These are phyloP conservation scores for Strobilomyces echinocephalus DNA, from an alignment of 768 basidiomycete species.

Conservation along the genomic window DNA sequence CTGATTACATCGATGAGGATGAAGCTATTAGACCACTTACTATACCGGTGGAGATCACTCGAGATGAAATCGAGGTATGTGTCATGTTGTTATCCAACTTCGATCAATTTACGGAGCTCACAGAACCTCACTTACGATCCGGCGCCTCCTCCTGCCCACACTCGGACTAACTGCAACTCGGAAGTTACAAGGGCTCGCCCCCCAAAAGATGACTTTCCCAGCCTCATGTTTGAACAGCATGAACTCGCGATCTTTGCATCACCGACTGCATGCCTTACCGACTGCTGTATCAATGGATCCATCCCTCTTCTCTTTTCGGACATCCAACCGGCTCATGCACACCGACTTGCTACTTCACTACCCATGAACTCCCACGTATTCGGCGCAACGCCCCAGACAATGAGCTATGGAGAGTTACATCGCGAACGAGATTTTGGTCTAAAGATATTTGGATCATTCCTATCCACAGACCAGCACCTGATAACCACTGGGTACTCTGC, in stretches of 20 bases:
- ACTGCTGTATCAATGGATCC: background rate
- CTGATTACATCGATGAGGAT: background rate
- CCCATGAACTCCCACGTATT: background rate
- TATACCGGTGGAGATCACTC: background rate
- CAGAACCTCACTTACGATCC: too few relatives aligned
- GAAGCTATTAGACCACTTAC: background rate
- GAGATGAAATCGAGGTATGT: background rate
- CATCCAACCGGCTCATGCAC: background rate
- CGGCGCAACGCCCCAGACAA: too few relatives aligned
- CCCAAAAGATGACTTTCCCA: background rate
- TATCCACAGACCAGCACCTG: background rate
- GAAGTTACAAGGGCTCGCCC: too few relatives aligned
- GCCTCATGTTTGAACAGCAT: background rate
- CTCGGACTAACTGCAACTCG: background rate
- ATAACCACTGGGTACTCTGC: background rate
- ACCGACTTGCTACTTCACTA: background rate
- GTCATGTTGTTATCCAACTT: background rate
- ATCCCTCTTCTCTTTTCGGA: background rate
- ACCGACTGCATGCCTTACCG: background rate
- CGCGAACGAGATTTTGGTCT: conserved; percentile 23
- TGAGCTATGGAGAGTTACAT: background rate
- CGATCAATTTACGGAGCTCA: too few relatives aligned
- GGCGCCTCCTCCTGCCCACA: too few relatives aligned
- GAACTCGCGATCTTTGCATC: background rate
- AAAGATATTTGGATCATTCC: conserved; percentile 10